phyloP scores from a whole-genome alignment of 2,329 filamentous ascomycete species.

The Cladosporium sp. region DNA sequence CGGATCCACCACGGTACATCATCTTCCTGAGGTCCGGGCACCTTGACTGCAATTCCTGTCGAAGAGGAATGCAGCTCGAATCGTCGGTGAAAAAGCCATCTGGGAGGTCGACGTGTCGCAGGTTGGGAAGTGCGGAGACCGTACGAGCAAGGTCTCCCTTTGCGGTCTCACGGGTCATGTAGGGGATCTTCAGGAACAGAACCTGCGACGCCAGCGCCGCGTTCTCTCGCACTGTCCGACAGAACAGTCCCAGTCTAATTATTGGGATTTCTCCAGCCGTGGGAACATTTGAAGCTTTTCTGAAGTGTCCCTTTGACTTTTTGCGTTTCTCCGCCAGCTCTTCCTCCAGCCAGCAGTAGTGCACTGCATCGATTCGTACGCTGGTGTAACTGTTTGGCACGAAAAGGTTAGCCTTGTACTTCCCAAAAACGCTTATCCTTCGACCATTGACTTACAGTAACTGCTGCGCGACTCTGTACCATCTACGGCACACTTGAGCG shows the following conservation, averaged over 20 bases:
- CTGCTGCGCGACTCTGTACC: conserved; percentile 56
- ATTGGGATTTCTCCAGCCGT: conserved; percentile 76
- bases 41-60: conserved; percentile 76
- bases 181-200: conserved; percentile 79
- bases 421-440: conserved; percentile 31
- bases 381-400: conserved; percentile 47
- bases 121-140: conserved; percentile 76
- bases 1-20: conserved; percentile 74
- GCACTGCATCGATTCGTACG: conserved; percentile 87
- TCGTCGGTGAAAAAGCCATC: conserved; percentile 84
- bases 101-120: conserved; percentile 86
- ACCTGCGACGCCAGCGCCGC: conserved; percentile 65
- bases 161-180: conserved; percentile 87
- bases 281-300: conserved; percentile 63
- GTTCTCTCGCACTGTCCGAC: conserved; percentile 75
- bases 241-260: conserved; percentile 70
- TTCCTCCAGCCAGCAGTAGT: conserved; percentile 87
- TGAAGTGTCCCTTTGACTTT: conserved; percentile 41
- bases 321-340: conserved; percentile 74
- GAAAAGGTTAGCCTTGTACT: background rate
- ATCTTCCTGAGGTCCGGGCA: conserved; percentile 85
- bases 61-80: conserved; percentile 65
- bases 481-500: conserved; percentile 66
- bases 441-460: conserved; percentile 51
- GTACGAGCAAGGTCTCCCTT: conserved; percentile 80